Evolutionary conservation across 768 basidiomycete genomes (phyloP).

Genomic region (Tulasnella sp.): DNA sequence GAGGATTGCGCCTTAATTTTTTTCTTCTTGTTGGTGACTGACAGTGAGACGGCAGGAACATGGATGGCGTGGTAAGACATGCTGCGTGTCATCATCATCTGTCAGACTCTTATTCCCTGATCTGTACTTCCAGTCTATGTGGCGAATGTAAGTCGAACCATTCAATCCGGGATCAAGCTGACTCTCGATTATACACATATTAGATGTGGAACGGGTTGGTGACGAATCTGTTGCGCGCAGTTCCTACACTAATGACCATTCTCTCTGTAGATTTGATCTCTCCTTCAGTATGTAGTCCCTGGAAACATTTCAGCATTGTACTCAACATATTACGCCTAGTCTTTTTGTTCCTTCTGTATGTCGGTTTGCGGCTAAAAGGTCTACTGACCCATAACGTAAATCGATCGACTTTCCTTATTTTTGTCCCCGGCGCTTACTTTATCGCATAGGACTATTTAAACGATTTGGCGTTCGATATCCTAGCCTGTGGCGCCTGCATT

Average conservation of each 20-base stretch:
- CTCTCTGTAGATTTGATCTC: constrained; percentile 22
- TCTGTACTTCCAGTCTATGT: constrained; percentile 48
- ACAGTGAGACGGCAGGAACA: constrained; percentile 39
- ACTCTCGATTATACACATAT: neutral
- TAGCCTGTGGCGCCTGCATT: constrained; percentile 76
- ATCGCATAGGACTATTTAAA: constrained; percentile 28
- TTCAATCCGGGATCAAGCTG: neutral
- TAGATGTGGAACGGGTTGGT: constrained; percentile 88
- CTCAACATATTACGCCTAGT: constrained; percentile 29
- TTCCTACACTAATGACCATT: neutral
- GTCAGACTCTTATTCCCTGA: neutral
- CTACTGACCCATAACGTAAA: constrained; percentile 36
- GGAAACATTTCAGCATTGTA: neutral
- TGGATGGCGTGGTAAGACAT: constrained; percentile 68
- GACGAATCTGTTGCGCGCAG: constrained; percentile 28
- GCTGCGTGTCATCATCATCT: neutral
- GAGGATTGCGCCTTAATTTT: neutral
- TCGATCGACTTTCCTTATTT: neutral
- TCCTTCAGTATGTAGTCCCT: constrained; percentile 34
- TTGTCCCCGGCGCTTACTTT: neutral
- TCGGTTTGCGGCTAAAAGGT: constrained; percentile 53
- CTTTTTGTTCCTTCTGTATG: constrained; percentile 55
- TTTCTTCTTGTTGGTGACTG: neutral
- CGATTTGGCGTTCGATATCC: constrained; percentile 64
- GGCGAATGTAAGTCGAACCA: constrained; percentile 47